Evolutionary conservation across 192 early-diverging fungal species (phyloP).

Genomic region (Umbelopsis vinacea): DNA sequence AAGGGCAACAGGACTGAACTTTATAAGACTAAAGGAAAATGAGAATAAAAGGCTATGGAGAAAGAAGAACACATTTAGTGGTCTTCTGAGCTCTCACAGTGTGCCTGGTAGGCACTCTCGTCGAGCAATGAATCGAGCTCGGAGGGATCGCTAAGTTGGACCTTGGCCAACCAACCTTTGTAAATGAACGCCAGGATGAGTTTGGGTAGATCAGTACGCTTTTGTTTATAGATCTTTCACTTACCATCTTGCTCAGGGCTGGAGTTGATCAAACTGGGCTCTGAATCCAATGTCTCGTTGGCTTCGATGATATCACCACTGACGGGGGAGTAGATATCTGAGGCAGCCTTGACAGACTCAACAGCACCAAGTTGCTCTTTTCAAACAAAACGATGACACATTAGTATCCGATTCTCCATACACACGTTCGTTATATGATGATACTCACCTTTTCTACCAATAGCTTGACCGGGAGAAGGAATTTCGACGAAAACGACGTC

Average conservation of each 20-base stretch:
- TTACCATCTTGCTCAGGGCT: conserved; percentile 75
- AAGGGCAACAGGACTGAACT: neutral
- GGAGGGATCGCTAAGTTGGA: conserved; percentile 69
- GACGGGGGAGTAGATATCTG: conserved; percentile 89
- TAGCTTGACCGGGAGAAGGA: conserved; percentile 68
- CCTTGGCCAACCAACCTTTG: conserved; percentile 92
- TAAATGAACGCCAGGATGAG: conserved; percentile 20
- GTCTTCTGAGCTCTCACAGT: conserved; percentile 46
- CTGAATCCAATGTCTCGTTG: conserved; percentile 66
- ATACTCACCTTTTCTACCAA: conserved; percentile 64
- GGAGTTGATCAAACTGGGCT: conserved; percentile 82
- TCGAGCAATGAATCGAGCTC: conserved; percentile 78
- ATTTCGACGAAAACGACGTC: conserved; percentile 94
- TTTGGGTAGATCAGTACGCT: neutral
- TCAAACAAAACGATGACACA: neutral
- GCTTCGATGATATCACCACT: conserved; percentile 80
- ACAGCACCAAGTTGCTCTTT: conserved; percentile 79
- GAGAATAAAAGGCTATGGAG: neutral
- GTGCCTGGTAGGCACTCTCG: conserved; percentile 68
- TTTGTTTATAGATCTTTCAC: neutral
- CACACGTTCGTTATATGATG: neutral
- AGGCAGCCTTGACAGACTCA: conserved; percentile 95
- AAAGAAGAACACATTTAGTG: conserved; percentile 26
- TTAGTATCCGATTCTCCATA: neutral
- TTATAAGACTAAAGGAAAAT: conserved; percentile 3